Conservation (phyloP, 345 rosid genomes). For the Limnanthes douglasii region DNA sequence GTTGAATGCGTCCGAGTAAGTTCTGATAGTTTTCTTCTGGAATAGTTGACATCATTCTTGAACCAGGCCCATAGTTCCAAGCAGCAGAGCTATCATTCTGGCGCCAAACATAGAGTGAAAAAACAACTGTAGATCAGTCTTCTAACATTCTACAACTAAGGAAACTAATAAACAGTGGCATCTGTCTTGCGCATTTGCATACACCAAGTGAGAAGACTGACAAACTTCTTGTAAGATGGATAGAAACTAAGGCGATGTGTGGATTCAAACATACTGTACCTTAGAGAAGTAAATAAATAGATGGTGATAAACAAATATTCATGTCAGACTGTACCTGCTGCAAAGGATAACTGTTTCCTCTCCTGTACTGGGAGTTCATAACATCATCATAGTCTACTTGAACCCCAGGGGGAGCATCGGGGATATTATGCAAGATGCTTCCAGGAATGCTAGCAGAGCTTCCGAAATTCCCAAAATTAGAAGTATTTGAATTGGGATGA, state of each 20-base stretch:
- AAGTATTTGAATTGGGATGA: slow-evolving; percentile 4
- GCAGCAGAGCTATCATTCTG: slow-evolving; percentile 13
- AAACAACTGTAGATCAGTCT: too few relatives aligned
- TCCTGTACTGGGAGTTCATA: slow-evolving; percentile 6
- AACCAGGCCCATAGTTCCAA: slow-evolving; percentile 14
- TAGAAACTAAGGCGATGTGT: too few relatives aligned
- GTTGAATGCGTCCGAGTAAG: slow-evolving; percentile 14
- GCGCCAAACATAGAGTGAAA: slow-evolving; percentile 2
- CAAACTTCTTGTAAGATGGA: too few relatives aligned
- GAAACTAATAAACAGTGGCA: too few relatives aligned
- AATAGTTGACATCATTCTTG: slow-evolving; percentile 9
- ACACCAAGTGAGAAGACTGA: too few relatives aligned
- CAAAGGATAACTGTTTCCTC: slow-evolving; percentile 7
- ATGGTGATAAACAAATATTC: too few relatives aligned
- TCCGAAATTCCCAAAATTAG: slow-evolving; percentile 15
- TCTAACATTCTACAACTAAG: too few relatives aligned
- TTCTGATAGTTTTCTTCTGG: slow-evolving; percentile 5
- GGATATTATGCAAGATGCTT: slow-evolving; percentile 9
- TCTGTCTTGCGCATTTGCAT: too few relatives aligned
- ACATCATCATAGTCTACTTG: slow-evolving; percentile 11
- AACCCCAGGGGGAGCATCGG: slow-evolving; percentile 3
- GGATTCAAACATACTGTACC: too few relatives aligned
- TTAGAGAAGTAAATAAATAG: too few relatives aligned
- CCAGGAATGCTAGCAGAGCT: slow-evolving; percentile 9
- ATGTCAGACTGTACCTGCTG: too few relatives aligned